These are phyloP conservation scores for Populus pruinosa DNA, from an alignment of 345 rosid species.

Conservation along the genomic window DNA sequence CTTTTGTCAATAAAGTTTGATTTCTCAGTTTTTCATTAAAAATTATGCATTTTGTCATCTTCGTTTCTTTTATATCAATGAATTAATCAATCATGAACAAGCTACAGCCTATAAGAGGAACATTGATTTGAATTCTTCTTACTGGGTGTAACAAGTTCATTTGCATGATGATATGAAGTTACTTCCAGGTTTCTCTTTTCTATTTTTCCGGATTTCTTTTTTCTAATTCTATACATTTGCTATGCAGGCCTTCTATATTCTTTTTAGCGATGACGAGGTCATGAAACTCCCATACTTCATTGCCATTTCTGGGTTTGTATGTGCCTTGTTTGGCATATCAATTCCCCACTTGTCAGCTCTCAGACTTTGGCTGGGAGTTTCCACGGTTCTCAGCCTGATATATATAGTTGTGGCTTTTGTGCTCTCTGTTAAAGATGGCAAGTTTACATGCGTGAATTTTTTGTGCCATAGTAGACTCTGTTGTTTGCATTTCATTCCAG, in stretches of 20 bases:
- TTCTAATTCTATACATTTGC: not conserved
- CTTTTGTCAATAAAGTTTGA: not conserved
- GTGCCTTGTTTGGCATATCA: slow-evolving; percentile 68
- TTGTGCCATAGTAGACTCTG: not conserved
- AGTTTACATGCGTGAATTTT: not conserved
- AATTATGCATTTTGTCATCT: not conserved
- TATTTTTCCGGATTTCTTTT: not conserved
- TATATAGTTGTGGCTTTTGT: slow-evolving; percentile 55
- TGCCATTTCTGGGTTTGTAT: slow-evolving; percentile 47
- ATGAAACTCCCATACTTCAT: slow-evolving; percentile 62
- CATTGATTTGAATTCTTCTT: not conserved
- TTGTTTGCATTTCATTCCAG: not conserved
- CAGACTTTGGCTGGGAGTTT: slow-evolving; percentile 80
- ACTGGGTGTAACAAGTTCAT: not conserved
- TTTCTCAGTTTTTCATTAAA: not conserved
- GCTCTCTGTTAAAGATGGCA: slow-evolving; percentile 71
- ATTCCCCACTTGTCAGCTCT: slow-evolving; percentile 85
- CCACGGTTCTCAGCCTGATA: slow-evolving; percentile 62
- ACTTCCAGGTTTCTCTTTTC: not conserved
- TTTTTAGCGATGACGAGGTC: slow-evolving; percentile 37
- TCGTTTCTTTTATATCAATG: not conserved
- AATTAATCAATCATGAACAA: not conserved
- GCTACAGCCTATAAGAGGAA: not conserved
- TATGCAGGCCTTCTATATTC: slow-evolving; percentile 56
- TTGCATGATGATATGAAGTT: not conserved